These are phyloP conservation scores for Sarocladiaceae sp. DNA, from an alignment of 2,329 filamentous ascomycete genomes.

Conservation along the genomic window DNA sequence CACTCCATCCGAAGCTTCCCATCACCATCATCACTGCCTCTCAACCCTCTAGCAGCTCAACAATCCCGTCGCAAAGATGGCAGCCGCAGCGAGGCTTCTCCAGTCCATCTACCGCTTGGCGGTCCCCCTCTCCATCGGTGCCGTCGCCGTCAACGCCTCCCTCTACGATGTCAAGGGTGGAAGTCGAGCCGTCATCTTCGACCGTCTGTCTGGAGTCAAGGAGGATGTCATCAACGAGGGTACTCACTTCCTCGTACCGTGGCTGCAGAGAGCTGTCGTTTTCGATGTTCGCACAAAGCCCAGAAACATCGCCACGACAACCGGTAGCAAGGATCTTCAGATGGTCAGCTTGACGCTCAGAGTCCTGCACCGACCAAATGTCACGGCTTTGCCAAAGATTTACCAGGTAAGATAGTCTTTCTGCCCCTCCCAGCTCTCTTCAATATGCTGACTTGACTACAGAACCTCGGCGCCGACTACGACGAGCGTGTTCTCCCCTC, in stretches of 20 bases:
- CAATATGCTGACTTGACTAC: constrained; percentile 11
- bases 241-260: constrained; percentile 92
- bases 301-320: constrained; percentile 94
- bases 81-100: constrained; percentile 50
- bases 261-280: constrained; percentile 89
- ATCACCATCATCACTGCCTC: neutral
- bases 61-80: constrained; percentile 33
- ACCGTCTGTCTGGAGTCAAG: constrained; percentile 85
- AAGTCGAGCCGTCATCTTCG: constrained; percentile 94
- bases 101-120: constrained; percentile 60
- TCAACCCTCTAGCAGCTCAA: constrained; percentile 4
- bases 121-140: constrained; percentile 65
- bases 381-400: constrained; percentile 89
- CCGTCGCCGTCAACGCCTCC: constrained; percentile 65
- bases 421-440: neutral
- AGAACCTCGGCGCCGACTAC: constrained; percentile 98
- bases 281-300: constrained; percentile 98
- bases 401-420: constrained; percentile 68
- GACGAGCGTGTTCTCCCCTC: constrained; percentile 97
- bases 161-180: constrained; percentile 98
- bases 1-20: constrained; percentile 10
- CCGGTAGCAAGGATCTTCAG: constrained; percentile 97
- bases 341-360: constrained; percentile 98
- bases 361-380: constrained; percentile 90
- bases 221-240: constrained; percentile 90